Conservation (phyloP, 2,329 filamentous ascomycete genomes). For the Trichophyton simii region DNA sequence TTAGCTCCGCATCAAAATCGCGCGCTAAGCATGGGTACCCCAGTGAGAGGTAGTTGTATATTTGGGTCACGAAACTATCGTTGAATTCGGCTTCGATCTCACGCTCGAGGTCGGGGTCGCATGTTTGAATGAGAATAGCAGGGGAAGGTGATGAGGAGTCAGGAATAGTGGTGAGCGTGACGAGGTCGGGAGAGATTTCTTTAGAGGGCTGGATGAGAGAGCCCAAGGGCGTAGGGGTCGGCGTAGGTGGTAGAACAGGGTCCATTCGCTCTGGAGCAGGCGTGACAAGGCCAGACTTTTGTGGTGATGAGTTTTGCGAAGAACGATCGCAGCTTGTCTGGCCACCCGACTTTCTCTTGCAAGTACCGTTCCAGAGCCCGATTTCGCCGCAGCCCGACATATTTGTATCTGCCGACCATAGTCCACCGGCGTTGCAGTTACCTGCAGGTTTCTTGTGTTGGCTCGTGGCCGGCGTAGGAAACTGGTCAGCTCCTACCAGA, state of each 20-base stretch:
- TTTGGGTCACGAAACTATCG: slow-evolving; percentile 80
- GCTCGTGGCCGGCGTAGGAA: slow-evolving; percentile 36
- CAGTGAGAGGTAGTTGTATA: slow-evolving; percentile 91
- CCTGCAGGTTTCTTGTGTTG: slow-evolving; percentile 24
- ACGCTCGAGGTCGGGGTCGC: slow-evolving; percentile 5
- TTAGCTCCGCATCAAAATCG: slow-evolving; percentile 71
- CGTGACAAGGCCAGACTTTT: neutral
- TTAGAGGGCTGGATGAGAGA: neutral
- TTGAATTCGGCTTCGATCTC: slow-evolving; percentile 55
- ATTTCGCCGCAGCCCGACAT: slow-evolving; percentile 28
- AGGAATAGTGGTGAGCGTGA: slow-evolving; percentile 5
- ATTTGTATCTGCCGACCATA: slow-evolving; percentile 65
- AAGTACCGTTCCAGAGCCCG: slow-evolving; percentile 40
- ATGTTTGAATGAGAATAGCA: neutral
- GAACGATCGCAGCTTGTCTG: neutral
- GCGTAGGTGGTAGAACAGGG: neutral
- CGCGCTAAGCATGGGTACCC: slow-evolving; percentile 80
- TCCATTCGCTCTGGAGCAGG: neutral
- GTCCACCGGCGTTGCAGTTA: slow-evolving; percentile 45
- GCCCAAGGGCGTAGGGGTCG: neutral
- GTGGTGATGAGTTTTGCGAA: neutral
- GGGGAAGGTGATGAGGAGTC: neutral
- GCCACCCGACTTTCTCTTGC: slow-evolving; percentile 9
- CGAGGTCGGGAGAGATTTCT: neutral
- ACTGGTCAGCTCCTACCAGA: slow-evolving; percentile 66